phyloP scores from a whole-genome alignment of 768 basidiomycete genomes.

The Mycena polygramma region DNA sequence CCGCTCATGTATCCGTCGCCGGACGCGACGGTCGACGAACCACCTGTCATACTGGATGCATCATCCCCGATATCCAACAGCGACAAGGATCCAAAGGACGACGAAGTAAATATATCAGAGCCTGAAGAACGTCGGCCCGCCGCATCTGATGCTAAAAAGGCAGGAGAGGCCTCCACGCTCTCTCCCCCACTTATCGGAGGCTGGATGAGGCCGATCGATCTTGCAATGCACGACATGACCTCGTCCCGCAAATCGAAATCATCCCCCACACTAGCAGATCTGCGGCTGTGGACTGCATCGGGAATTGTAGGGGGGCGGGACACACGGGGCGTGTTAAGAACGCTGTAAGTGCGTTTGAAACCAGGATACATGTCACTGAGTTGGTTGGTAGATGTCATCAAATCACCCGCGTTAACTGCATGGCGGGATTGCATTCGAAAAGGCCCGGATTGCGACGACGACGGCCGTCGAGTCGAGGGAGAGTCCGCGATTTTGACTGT shows the following conservation, averaged over 20 bases:
- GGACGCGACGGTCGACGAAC: slow-evolving; percentile 63
- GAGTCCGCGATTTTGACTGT: slow-evolving; percentile 36
- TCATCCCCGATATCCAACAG: slow-evolving; percentile 81
- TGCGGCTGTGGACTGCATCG: slow-evolving; percentile 42
- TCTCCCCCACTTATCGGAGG: slow-evolving; percentile 81
- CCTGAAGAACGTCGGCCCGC: slow-evolving; percentile 54
- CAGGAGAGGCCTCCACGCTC: slow-evolving; percentile 77
- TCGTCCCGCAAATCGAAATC: slow-evolving; percentile 97
- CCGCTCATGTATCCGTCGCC: slow-evolving; percentile 78
- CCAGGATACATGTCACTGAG: slow-evolving; percentile 61
- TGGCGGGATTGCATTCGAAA: slow-evolving; percentile 57
- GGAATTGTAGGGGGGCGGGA: slow-evolving; percentile 48
- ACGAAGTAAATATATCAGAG: slow-evolving; percentile 64
- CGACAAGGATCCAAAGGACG: slow-evolving; percentile 82
- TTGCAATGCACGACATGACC: slow-evolving; percentile 97
- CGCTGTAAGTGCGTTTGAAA: slow-evolving; percentile 61
- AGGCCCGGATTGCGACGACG: slow-evolving; percentile 31
- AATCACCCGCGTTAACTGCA: slow-evolving; percentile 82
- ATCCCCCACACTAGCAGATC: slow-evolving; percentile 55
- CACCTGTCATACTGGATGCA: slow-evolving; percentile 73
- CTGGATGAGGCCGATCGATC: slow-evolving; percentile 94
- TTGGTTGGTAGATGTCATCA: slow-evolving; percentile 70
- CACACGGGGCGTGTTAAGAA: slow-evolving; percentile 64
- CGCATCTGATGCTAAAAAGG: slow-evolving; percentile 58
- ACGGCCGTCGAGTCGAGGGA: slow-evolving; percentile 40